These are phyloP conservation scores for Hypoxylon sp. DNA, from an alignment of 2,329 filamentous ascomycete species.

Conservation along the genomic window DNA sequence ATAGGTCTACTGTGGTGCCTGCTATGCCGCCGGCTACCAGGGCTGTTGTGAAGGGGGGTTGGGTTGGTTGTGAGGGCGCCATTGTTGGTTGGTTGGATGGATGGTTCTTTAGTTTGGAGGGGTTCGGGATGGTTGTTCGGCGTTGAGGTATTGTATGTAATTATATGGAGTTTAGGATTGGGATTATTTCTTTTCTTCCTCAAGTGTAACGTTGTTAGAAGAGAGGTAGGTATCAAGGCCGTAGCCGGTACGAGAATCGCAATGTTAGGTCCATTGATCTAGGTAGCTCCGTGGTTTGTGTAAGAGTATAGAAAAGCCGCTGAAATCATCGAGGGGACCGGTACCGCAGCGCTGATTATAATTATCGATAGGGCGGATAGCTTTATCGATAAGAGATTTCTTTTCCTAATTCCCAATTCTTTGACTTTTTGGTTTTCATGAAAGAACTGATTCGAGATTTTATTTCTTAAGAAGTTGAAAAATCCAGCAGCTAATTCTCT, in stretches of 20 bases:
- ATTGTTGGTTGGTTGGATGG: neutral
- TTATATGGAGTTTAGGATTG: neutral
- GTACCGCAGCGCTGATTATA: no score
- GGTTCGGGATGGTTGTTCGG: neutral
- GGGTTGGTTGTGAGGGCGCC: constrained; percentile 35
- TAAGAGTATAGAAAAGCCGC: no score
- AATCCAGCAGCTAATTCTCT: neutral
- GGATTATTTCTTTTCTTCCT: neutral
- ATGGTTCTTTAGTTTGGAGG: neutral
- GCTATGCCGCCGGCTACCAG: constrained; percentile 86
- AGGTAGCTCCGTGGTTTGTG: no score
- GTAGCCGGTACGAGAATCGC: constrained; percentile 7
- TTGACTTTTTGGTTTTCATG: no score
- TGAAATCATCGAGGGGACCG: no score
- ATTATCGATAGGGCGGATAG: no score
- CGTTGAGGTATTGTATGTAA: no score
- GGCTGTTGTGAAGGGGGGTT: constrained; percentile 65
- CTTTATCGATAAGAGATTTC: constrained; percentile 17
- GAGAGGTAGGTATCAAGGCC: constrained; percentile 14
- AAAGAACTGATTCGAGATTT: no score
- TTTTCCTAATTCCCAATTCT: neutral
- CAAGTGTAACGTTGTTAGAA: neutral
- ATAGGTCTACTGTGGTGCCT: constrained; percentile 95
- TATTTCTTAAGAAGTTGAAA: no score
- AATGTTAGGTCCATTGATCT: constrained; percentile 14